Evolutionary conservation across 1,284 basidiomycete species (phyloP).

Genomic region (Volvariella volvacea): DNA sequence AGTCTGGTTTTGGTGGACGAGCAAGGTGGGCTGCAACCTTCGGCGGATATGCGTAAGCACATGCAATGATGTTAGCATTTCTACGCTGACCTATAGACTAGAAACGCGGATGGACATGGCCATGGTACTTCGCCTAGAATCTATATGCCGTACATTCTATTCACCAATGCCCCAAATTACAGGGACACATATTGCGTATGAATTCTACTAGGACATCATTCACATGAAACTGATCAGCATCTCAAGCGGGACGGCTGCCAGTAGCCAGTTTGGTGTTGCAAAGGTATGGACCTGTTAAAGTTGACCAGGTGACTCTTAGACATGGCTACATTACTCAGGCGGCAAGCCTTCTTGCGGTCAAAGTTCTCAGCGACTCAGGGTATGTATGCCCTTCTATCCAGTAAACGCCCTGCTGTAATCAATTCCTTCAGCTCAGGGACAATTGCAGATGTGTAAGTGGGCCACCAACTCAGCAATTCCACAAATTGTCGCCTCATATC

Average conservation of each 20-base stretch:
- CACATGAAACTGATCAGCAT: not conserved
- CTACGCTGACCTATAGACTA: not conserved
- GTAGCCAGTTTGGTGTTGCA: slow-evolving; percentile 5
- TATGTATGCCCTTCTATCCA: no score
- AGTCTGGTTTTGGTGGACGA: slow-evolving; percentile 6
- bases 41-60: slow-evolving; percentile 8
- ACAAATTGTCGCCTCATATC: no score
- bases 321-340: no score
- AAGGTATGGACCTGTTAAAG: no score
- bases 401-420: no score
- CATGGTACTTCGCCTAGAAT: not conserved
- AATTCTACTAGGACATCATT: not conserved
- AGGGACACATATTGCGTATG: not conserved
- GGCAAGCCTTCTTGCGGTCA: slow-evolving; percentile 1
- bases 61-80: no score
- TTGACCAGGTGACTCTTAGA: no score
- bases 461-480: not conserved
- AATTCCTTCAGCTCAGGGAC: no score
- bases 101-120: not conserved
- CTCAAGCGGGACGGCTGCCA: slow-evolving; percentile 6
- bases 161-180: not conserved
- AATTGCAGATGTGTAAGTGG: not conserved
- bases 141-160: not conserved
- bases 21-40: slow-evolving; percentile 10
- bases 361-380: not conserved